Conservation (phyloP, 257 asterid genomes). For the Phtheirospermum japonicum region DNA sequence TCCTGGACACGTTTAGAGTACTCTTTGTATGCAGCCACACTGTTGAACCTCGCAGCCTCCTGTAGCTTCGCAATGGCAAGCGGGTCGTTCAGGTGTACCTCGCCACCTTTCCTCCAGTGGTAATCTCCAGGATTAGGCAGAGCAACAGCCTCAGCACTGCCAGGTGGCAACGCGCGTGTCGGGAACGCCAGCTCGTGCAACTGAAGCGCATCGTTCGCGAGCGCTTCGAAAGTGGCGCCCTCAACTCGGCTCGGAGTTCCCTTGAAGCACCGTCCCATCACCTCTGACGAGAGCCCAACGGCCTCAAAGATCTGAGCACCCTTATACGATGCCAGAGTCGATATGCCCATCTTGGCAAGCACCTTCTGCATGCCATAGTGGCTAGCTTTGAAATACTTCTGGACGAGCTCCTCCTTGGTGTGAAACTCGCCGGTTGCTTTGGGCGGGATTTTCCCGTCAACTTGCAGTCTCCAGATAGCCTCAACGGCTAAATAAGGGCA, state of each 20-base stretch:
- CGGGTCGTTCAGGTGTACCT: conserved; percentile 92
- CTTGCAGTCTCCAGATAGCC: conserved; percentile 94
- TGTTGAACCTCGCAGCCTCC: conserved; percentile 88
- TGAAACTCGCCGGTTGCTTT: conserved; percentile 80
- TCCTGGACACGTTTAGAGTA: conserved; percentile 85
- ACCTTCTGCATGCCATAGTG: conserved; percentile 98
- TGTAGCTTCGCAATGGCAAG: conserved; percentile 93
- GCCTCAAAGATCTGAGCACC: conserved; percentile 99
- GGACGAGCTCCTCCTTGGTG: conserved; percentile 79
- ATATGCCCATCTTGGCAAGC: conserved; percentile 99
- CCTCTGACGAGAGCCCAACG: conserved; percentile 97
- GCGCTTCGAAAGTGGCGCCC: conserved; percentile 97
- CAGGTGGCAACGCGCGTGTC: conserved; percentile 73
- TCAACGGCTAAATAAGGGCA: conserved; percentile 94
- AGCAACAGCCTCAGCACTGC: conserved; percentile 95
- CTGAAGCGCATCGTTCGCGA: conserved; percentile 78
- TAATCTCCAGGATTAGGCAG: conserved; percentile 98
- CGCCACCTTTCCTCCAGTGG: conserved; percentile 99
- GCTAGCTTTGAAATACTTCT: conserved; percentile 80
- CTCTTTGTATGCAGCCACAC: conserved; percentile 92
- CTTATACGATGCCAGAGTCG: conserved; percentile 97
- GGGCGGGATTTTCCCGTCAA: conserved; percentile 96
- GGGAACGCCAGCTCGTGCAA: conserved; percentile 96
- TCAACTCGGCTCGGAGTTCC: conserved; percentile 99
- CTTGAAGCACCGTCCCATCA: conserved; percentile 82